Evolutionary conservation across 192 early-diverging fungal species (phyloP).

Genomic region (Obelidium mucronatum): DNA sequence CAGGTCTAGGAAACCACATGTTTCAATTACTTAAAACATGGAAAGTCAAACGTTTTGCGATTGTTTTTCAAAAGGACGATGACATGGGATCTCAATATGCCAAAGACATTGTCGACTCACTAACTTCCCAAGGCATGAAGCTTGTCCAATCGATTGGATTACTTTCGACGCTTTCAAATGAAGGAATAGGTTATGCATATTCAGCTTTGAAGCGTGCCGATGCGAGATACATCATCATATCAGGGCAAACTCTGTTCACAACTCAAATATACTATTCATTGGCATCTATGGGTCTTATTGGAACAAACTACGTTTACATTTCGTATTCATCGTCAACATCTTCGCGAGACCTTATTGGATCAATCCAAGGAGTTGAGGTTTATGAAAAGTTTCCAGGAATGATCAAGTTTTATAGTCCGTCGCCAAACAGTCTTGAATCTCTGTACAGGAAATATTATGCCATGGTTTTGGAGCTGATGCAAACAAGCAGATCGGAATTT

Average conservation of each 20-base stretch:
- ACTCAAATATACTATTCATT: not conserved
- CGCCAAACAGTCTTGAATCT: not conserved
- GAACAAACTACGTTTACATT: not conserved
- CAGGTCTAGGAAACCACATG: constrained; percentile 9
- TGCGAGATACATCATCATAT: not conserved
- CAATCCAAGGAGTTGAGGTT: not conserved
- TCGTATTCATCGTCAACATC: not conserved
- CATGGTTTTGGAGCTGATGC: not conserved
- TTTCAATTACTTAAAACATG: not conserved
- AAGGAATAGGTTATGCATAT: not conserved
- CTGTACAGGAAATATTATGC: not conserved
- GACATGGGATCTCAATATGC: not conserved
- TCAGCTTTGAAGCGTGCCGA: not conserved
- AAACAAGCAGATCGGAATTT: not conserved
- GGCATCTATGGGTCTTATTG: not conserved
- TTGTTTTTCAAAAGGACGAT: constrained; percentile 9
- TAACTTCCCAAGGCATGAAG: not conserved
- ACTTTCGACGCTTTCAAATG: not conserved
- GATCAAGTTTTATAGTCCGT: not conserved
- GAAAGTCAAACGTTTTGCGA: constrained; percentile 2
- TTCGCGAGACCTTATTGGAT: not conserved
- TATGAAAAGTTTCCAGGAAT: constrained; percentile 1
- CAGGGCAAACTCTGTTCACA: not conserved
- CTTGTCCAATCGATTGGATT: not conserved
- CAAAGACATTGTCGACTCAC: not conserved